These are phyloP conservation scores for Plenodomus biglobosus DNA, from an alignment of 2,329 filamentous ascomycete genomes.

Conservation along the genomic window DNA sequence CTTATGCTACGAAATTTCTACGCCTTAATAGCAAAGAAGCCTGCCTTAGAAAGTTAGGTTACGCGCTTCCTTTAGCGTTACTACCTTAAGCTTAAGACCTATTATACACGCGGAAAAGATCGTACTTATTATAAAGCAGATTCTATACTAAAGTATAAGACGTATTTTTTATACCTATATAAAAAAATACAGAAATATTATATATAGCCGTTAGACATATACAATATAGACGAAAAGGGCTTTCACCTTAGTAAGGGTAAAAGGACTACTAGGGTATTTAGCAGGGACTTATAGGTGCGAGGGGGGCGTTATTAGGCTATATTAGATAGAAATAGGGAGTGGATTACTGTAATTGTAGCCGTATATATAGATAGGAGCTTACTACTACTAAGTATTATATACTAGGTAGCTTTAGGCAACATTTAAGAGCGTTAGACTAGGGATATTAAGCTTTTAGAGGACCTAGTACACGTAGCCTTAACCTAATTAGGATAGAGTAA, in stretches of 20 bases:
- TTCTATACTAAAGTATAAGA: slow-evolving; percentile 1
- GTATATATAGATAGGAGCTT: slow-evolving; percentile 1
- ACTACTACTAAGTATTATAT: not conserved
- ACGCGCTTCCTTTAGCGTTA: slow-evolving; percentile 2
- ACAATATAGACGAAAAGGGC: not conserved
- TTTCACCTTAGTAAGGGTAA: not conserved
- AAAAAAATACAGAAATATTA: slow-evolving; percentile 1
- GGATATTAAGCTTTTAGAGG: not conserved
- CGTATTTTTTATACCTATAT: slow-evolving; percentile 2
- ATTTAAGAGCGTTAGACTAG: not conserved
- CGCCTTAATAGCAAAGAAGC: not conserved
- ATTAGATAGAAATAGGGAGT: slow-evolving; percentile 3
- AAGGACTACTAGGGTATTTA: not conserved
- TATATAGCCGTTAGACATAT: not conserved
- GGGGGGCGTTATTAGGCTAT: not conserved
- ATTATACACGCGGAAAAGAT: slow-evolving; percentile 2
- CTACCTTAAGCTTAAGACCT: slow-evolving; percentile 1
- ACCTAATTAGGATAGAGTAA: not conserved
- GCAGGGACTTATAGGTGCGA: not conserved
- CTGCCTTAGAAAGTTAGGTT: slow-evolving; percentile 1
- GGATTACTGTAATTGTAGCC: not conserved
- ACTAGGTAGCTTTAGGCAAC: not conserved
- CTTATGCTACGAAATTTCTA: slow-evolving; percentile 4
- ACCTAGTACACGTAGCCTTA: not conserved
- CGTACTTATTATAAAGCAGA: slow-evolving; percentile 4